Evolutionary conservation across 2,329 filamentous ascomycete genomes (phyloP), one percentile per base, ranked within the genome.

Genomic region (Shiraia bambusicola): DNA sequence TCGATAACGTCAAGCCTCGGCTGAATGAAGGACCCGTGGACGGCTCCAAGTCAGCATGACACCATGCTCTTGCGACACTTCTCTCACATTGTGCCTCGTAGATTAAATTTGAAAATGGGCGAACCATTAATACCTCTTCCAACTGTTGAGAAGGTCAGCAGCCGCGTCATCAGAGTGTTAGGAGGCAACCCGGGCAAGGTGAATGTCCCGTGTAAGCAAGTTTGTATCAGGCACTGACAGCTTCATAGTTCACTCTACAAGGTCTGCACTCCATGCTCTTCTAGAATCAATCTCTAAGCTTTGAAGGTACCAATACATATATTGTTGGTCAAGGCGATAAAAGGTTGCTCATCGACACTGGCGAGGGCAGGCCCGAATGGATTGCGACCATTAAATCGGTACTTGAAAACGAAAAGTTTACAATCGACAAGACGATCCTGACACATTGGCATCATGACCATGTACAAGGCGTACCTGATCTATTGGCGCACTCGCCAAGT

Each of bases 391-490:
- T 98, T 26, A 78, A 80, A 50, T 70, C 75, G 3, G 80, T 84
- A 0, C 76, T 97, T 2, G 67, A 74, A 6, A 71, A 81, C 16
- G 87, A 95, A 64, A 77, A 83, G 16, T 85, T 86, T 14, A 79
- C 75, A 0, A 74, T 97, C 16, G 75, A 81, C n/a, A 73, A 76
- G 13, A 83, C 84, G 0, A 75, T 98, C 15, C 75, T 98, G 34
- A 94, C 91, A 0, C 93, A 98, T 67, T 95, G 91, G 89, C 93
- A 98, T 63, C 79, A 74, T 29, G 93, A 98, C 62, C 93, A 98
- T 63, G 78, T 84, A 6, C 81, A 83, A 16, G 93, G 93, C 6
- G 79, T 96, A 16, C 65, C 72, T 2, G 83, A 94, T 56, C 73
- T 96, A 1, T 72, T 83, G 13, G 67, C 71, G 11, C 63, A 85